A percentile compares a stretch with the other conserved stretches of the same genome.
These are phyloP conservation scores for Telopea speciosissima DNA, from an alignment of 177 flowering plant genomes.

Conservation along the genomic window DNA sequence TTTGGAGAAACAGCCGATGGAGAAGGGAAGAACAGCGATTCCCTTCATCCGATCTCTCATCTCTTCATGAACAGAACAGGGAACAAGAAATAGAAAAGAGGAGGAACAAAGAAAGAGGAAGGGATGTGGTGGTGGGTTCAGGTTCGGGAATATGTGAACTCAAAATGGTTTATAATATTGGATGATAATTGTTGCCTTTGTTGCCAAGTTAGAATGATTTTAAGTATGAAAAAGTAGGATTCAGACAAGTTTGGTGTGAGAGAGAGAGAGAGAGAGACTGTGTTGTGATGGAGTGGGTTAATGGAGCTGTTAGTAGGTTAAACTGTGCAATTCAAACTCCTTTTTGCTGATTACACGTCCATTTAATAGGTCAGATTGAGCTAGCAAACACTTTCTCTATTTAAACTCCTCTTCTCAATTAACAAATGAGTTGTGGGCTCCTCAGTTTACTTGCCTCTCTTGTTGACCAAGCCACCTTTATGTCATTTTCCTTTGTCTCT, in stretches of 20 bases:
- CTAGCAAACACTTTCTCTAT: conserved; percentile 10
- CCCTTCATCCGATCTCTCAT: conserved; percentile 66
- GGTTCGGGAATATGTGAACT: conserved; percentile 6
- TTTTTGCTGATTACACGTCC: conserved; percentile 18
- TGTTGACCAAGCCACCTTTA: conserved; percentile 33
- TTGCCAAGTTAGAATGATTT: conserved; percentile 36
- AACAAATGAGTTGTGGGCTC: conserved; percentile 16
- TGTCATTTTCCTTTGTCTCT: too few relatives aligned
- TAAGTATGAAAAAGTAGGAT: conserved; percentile 16
- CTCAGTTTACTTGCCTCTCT: conserved; percentile 34
- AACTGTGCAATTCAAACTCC: conserved; percentile 28
- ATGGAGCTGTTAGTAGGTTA: conserved; percentile 25
- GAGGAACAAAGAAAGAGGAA: neutral
- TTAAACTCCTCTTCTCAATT: neutral
- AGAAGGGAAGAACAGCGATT: conserved; percentile 62
- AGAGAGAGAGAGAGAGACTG: conserved; percentile 22
- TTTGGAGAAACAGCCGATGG: conserved; percentile 63
- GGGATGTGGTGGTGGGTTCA: conserved; percentile 9
- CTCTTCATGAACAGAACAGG: conserved; percentile 19
- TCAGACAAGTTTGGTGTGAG: conserved; percentile 25
- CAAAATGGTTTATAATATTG: conserved; percentile 32
- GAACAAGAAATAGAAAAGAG: conserved; percentile 7
- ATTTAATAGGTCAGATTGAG: conserved; percentile 6
- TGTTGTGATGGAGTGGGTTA: conserved; percentile 19
- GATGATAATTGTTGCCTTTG: conserved; percentile 32